A percentile compares a stretch with the other conserved stretches of the same genome.
Conservation (phyloP, 495 filamentous ascomycete species). For the Hypomontagnella submonticulosa region DNA sequence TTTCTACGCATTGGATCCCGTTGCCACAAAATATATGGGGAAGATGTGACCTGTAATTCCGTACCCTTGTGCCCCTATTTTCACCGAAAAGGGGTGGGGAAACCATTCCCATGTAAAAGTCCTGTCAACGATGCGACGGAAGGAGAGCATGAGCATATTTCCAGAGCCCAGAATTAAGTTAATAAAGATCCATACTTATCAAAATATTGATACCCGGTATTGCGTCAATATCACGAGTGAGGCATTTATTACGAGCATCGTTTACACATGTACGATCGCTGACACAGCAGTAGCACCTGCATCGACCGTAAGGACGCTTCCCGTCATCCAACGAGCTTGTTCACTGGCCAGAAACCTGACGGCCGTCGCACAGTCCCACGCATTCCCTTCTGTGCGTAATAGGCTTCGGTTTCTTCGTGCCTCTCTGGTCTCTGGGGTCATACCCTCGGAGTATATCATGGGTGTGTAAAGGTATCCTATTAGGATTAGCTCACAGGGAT, state of each 20-base stretch:
- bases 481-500: slow-evolving; percentile 6
- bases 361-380: slow-evolving; percentile 59
- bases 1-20: background rate
- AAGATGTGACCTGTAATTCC: background rate
- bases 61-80: background rate
- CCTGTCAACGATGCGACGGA: no score
- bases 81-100: background rate
- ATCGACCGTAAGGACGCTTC: slow-evolving; percentile 60
- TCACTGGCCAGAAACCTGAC: slow-evolving; percentile 58
- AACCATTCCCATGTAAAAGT: no score
- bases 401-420: slow-evolving; percentile 61
- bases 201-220: no score
- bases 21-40: slow-evolving; percentile 13
- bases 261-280: slow-evolving; percentile 32
- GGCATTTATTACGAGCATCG: no score
- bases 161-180: no score
- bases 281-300: slow-evolving; percentile 56
- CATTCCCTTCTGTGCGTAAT: slow-evolving; percentile 65
- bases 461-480: slow-evolving; percentile 67
- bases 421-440: slow-evolving; percentile 61
- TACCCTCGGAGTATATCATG: slow-evolving; percentile 66
- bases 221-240: no score
- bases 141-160: no score
- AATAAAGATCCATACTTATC: no score
- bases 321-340: slow-evolving; percentile 63